A percentile compares a stretch with the other conserved stretches of the same genome.
Evolutionary conservation across 2,329 filamentous ascomycete genomes (phyloP).

Genomic region (Nigrospora oryzae): DNA sequence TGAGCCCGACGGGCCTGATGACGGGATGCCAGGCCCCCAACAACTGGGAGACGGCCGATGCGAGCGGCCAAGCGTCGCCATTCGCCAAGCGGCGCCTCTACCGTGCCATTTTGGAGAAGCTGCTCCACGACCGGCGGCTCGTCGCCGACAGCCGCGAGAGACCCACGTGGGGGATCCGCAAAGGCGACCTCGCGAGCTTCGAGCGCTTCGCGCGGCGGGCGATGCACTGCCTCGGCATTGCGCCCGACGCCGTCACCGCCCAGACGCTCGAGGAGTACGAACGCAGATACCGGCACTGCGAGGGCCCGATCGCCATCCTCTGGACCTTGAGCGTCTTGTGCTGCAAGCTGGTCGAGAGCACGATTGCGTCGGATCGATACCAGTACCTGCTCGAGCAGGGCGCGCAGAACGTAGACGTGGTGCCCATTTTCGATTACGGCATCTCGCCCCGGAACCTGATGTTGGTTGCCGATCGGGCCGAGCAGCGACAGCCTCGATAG

Average conservation of each 20-base stretch:
- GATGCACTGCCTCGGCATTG: conserved; percentile 13
- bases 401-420: conserved; percentile 11
- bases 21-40: conserved; percentile 22
- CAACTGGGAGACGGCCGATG: conserved; percentile 18
- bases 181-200: conserved; percentile 17
- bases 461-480: conserved; percentile 13
- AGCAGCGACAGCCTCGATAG: too few species aligned
- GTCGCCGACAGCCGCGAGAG: conserved; percentile 4
- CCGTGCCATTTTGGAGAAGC: conserved; percentile 16
- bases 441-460: conserved; percentile 17
- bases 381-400: conserved; percentile 18
- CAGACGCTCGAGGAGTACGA: conserved; percentile 16
- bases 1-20: conserved; percentile 23
- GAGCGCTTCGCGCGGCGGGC: conserved; percentile 15
- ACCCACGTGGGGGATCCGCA: conserved; percentile 20
- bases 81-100: conserved; percentile 18
- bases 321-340: conserved; percentile 23
- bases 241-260: conserved; percentile 5
- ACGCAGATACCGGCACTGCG: conserved; percentile 9
- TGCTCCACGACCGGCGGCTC: conserved; percentile 16
- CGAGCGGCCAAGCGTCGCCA: conserved; percentile 7
- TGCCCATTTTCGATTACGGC: conserved; percentile 15
- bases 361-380: conserved; percentile 21
- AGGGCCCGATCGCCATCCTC: conserved; percentile 19
- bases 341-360: conserved; percentile 22